Conservation (phyloP, 257 asterid genomes). For the Penstemon eatonii region DNA sequence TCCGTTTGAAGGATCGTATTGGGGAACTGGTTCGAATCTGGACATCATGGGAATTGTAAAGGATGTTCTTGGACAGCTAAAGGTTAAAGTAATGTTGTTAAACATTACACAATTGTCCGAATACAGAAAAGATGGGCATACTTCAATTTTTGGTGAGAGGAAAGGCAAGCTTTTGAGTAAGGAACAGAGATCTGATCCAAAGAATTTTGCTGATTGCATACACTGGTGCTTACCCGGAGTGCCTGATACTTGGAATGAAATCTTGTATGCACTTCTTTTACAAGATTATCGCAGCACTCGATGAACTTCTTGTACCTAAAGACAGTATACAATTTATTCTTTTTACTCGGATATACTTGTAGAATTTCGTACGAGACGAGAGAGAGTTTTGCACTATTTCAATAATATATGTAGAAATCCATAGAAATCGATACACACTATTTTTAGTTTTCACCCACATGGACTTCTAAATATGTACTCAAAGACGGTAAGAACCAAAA, state of each 20-base stretch:
- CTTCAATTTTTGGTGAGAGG: conserved; percentile 75
- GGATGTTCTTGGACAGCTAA: conserved; percentile 42
- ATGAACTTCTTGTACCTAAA: too few species aligned
- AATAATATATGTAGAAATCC: too few species aligned
- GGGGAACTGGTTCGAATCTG: conserved; percentile 86
- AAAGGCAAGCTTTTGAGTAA: conserved; percentile 77
- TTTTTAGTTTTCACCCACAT: too few species aligned
- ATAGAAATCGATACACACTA: too few species aligned
- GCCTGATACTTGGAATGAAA: conserved; percentile 86
- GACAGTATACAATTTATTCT: too few species aligned
- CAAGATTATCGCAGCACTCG: conserved; percentile 58
- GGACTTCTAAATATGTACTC: too few species aligned
- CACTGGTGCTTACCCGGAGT: conserved; percentile 99
- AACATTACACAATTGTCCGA: conserved; percentile 86
- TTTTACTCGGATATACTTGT: too few species aligned
- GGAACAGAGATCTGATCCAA: conserved; percentile 71
- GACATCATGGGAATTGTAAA: conserved; percentile 64
- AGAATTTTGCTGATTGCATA: conserved; percentile 78
- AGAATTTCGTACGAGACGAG: too few species aligned
- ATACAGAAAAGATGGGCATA: conserved; percentile 75
- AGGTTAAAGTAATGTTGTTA: conserved; percentile 50
- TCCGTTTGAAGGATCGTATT: conserved; percentile 59
- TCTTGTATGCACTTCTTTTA: conserved; percentile 61
- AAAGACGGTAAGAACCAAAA: background rate
- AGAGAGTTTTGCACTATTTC: too few species aligned